A percentile compares a stretch with the other conserved stretches of the same genome.
These are phyloP conservation scores for Terana coerulea DNA, from an alignment of 768 basidiomycete species.

Conservation along the genomic window DNA sequence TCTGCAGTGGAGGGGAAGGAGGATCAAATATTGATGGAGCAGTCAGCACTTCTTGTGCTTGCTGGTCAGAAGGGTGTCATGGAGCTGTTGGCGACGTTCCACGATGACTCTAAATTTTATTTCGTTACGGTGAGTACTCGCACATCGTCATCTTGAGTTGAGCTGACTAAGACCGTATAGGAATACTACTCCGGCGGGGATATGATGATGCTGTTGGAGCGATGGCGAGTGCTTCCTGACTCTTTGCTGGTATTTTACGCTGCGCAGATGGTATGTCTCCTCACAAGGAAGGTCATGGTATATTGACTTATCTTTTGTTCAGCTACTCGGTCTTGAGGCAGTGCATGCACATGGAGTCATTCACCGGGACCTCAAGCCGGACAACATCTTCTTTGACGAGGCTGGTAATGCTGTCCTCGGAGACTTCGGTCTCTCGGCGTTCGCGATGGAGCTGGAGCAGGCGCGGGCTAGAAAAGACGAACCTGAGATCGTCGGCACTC, in stretches of 20 bases:
- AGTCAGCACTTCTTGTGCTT: no score
- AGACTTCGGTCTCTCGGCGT: constrained; percentile 9
- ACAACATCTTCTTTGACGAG: no score
- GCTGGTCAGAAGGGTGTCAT: no score
- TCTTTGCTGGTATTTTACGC: background rate
- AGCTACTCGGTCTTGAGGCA: constrained; percentile 4
- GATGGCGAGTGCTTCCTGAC: background rate
- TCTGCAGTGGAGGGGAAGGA: no score
- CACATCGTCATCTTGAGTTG: no score
- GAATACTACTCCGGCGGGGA: background rate
- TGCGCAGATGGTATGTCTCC: background rate
- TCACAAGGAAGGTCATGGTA: background rate
- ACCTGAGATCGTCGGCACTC: no score
- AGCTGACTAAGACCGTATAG: background rate
- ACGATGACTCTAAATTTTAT: background rate
- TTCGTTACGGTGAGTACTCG: background rate
- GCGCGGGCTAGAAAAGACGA: no score
- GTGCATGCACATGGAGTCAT: background rate
- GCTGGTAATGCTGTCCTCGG: constrained; percentile 1
- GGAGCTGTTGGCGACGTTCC: background rate
- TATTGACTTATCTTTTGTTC: no score
- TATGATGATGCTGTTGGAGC: background rate
- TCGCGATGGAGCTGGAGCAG: no score
- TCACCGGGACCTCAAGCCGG: no score
- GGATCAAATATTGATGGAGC: no score